These are phyloP conservation scores for Ustilago loliicola DNA, from an alignment of 1,284 basidiomycete genomes.

Conservation along the genomic window DNA sequence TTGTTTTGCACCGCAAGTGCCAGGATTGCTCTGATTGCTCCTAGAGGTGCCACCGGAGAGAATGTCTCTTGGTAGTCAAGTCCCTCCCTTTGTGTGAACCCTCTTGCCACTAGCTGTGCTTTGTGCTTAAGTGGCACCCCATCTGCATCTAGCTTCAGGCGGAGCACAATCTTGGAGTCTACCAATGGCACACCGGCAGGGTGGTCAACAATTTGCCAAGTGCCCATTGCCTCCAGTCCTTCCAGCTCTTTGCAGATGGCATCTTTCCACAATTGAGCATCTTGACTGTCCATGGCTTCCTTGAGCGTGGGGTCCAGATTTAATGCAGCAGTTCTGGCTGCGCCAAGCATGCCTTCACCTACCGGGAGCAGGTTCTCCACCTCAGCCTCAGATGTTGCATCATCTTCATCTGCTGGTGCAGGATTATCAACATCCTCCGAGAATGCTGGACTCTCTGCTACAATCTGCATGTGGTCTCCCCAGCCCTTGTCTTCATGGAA, in stretches of 20 bases:
- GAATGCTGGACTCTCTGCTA: too few relatives aligned
- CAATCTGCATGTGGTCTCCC: too few relatives aligned
- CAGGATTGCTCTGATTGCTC: constrained; percentile 7
- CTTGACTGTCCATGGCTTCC: constrained; percentile 10
- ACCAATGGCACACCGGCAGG: background rate
- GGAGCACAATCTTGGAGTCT: constrained; percentile 9
- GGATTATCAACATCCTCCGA: too few relatives aligned
- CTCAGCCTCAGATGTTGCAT: too few relatives aligned
- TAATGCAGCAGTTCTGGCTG: background rate
- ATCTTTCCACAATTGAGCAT: constrained; percentile 12
- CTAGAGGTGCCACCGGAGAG: background rate
- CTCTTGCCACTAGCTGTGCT: constrained; percentile 15
- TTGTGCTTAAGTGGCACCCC: constrained; percentile 6
- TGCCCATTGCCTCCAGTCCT: constrained; percentile 18
- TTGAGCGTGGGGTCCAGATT: constrained; percentile 7
- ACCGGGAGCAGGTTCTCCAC: background rate
- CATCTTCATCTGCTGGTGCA: too few relatives aligned
- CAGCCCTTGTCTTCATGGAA: too few relatives aligned
- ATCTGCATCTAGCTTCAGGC: constrained; percentile 6
- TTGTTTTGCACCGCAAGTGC: background rate
- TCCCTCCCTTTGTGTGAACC: constrained; percentile 13
- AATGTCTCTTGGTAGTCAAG: constrained; percentile 18
- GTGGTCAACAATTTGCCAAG: constrained; percentile 8
- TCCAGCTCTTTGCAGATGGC: constrained; percentile 12
- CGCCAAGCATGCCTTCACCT: background rate